Percentiles rank a stretch among this genome's conserved stretches.
Evolutionary conservation across 208 protist genomes (phyloP).

Genomic region (Balamuthia mandrillaris): DNA sequence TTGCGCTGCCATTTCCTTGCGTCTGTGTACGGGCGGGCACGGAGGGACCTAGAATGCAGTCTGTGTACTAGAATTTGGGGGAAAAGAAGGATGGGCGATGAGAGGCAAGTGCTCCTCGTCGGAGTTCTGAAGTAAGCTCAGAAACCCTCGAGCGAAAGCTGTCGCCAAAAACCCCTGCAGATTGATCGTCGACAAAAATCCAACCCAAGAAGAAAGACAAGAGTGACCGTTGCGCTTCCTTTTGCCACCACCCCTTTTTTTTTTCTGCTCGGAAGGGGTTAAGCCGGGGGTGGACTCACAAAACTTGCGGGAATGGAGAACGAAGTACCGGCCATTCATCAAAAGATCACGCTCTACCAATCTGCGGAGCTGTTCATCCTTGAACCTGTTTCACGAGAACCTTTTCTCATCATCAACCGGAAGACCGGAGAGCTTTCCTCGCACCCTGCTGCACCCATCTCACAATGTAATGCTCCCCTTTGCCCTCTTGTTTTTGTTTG

Average conservation of each 20-base stretch:
- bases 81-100: slow-evolving; percentile 27
- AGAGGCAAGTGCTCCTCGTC: no score
- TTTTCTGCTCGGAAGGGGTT: not conserved
- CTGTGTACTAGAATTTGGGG: no score
- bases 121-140: no score
- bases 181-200: no score
- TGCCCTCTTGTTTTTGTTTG: no score
- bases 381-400: not conserved
- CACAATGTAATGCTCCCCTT: not conserved
- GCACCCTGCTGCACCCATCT: not conserved
- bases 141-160: no score
- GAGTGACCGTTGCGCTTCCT: not conserved
- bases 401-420: not conserved
- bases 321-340: not conserved
- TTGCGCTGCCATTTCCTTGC: not conserved
- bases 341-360: not conserved
- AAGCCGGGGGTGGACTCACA: not conserved
- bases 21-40: not conserved
- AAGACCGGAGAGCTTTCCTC: not conserved
- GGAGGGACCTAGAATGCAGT: not conserved
- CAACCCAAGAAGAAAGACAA: no score
- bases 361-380: not conserved
- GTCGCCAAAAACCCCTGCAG: no score
- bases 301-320: not conserved
- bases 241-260: not conserved